Base-by-base conservation (phyloP, 148 eudicot species). In the Tetragonia tetragonoides region DNA sequence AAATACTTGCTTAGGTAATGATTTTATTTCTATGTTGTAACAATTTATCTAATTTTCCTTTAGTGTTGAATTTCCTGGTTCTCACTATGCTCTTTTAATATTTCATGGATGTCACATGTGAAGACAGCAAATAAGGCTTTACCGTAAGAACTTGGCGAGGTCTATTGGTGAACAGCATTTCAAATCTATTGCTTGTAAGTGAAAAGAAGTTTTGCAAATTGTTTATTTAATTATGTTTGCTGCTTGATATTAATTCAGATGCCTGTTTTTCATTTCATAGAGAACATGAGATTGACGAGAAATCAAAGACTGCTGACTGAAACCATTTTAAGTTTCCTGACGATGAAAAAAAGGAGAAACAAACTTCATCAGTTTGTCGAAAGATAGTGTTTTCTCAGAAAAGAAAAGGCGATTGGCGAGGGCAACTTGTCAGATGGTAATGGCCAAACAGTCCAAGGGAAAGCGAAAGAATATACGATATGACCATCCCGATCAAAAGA, bases 141-240 rank as follows among this genome's bases (percentile, higher is more conserved):
- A 5, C 73, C 24, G 84, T 68, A 87, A 90, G 99, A 86, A 97
- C 97, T 66, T 95, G 99, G 99, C 87, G 86, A 68, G 87, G 75
- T 77, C 89, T 95, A 77, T 80, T 95, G 80, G 89, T 87, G 16
- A 87, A 88, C 74, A 94, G 96, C 67, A 85, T 93, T 68, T 78
- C 93, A 81, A 81, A 95, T 93, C 70, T 95, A 95, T 82, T 95
- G 99, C 83, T 75, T 95, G 99, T 95, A 83, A 78, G 97, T 87
- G 80, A 12, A 79, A 44, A 47, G 44, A 70, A 54, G 53, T 71
- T 42, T 15, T 68, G 17, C 60, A 42, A 28, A 17, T 28, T 59
- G 37, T 11, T 3, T 86, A 49, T 49, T 49, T 0, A 49, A 7
- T 71, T 57, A 10, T 62, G 11, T 46, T 61, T 39, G 51, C 59